Percentiles rank a stretch among this genome's conserved stretches.
phyloP scores from a whole-genome alignment of 2,329 filamentous ascomycete species.

The Alternaria novae-zelandiae region DNA sequence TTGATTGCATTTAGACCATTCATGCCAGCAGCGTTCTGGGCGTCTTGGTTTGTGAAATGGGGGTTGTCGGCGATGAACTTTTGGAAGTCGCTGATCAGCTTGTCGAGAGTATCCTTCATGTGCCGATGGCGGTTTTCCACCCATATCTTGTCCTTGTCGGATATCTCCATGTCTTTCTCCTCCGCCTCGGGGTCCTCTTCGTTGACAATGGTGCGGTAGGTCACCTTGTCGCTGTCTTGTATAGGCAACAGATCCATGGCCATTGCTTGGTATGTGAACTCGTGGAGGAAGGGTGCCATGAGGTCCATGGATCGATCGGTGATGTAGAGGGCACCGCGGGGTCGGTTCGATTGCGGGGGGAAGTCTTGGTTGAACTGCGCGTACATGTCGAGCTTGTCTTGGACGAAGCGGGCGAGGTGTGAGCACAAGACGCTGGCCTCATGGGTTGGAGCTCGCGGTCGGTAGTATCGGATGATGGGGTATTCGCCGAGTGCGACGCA shows the following conservation, averaged over 20 bases:
- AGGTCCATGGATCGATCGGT: constrained; percentile 94
- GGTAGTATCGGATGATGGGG: constrained; percentile 90
- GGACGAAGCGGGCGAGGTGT: constrained; percentile 88
- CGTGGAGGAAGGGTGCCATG: constrained; percentile 84
- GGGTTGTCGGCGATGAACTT: constrained; percentile 91
- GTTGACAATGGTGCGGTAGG: constrained; percentile 81
- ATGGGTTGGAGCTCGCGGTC: constrained; percentile 75
- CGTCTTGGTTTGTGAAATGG: constrained; percentile 80
- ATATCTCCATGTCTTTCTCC: constrained; percentile 89
- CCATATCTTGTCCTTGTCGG: constrained; percentile 93
- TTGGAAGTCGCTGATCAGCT: constrained; percentile 89
- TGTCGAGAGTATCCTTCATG: constrained; percentile 98
- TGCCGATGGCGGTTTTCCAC: constrained; percentile 91
- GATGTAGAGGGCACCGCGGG: constrained; percentile 82
- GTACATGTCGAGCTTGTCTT: constrained; percentile 89
- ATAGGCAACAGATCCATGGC: constrained; percentile 91
- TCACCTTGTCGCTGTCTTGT: constrained; percentile 85
- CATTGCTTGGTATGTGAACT: constrained; percentile 99
- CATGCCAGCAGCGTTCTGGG: constrained; percentile 73
- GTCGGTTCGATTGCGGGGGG: constrained; percentile 77
- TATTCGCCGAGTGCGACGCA: constrained; percentile 95
- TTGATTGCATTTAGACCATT: constrained; percentile 92
- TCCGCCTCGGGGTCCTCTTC: constrained; percentile 73
- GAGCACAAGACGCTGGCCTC: constrained; percentile 87
- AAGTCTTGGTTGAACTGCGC: constrained; percentile 84